phyloP scores from a whole-genome alignment of 768 basidiomycete genomes.

The Tulasnella sp. region DNA sequence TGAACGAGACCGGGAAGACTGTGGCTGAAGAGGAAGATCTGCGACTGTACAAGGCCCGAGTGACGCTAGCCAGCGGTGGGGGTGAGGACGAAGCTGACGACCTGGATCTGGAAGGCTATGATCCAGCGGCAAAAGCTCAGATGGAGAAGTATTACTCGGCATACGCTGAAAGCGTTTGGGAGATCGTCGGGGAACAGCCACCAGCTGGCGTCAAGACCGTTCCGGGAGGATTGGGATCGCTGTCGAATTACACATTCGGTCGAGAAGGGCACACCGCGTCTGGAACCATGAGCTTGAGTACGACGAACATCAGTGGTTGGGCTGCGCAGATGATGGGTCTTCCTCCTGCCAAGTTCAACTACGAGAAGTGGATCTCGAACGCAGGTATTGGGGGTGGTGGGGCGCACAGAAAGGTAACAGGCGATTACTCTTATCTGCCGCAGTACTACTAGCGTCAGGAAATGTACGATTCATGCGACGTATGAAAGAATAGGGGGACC shows the following conservation, averaged over 20 bases:
- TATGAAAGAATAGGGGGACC: too few relatives aligned
- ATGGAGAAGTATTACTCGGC: conserved; percentile 26
- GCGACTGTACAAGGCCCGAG: conserved; percentile 60
- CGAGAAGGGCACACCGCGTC: background rate
- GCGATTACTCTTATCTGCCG: conserved; percentile 30
- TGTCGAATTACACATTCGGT: conserved; percentile 44
- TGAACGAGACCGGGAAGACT: conserved; percentile 56
- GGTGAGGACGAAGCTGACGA: conserved; percentile 19
- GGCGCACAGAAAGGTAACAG: conserved; percentile 34
- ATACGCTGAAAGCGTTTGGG: conserved; percentile 30
- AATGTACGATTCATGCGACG: too few relatives aligned
- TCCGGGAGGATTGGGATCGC: conserved; percentile 39
- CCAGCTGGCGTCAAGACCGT: conserved; percentile 36
- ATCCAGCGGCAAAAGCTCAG: conserved; percentile 39
- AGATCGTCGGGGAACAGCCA: conserved; percentile 30
- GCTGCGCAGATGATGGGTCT: conserved; percentile 45
- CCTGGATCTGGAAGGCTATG: conserved; percentile 34
- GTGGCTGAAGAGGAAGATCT: conserved; percentile 62
- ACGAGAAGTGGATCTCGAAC: conserved; percentile 50
- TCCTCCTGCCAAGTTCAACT: conserved; percentile 47
- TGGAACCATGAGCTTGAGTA: background rate
- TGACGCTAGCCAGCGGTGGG: conserved; percentile 51
- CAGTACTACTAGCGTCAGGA: conserved; percentile 14
- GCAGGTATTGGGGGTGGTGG: conserved; percentile 21
- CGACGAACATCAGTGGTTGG: conserved; percentile 37